phyloP scores from a whole-genome alignment of 352 stramenopile genomes.

The Saprolegnia parasitica region DNA sequence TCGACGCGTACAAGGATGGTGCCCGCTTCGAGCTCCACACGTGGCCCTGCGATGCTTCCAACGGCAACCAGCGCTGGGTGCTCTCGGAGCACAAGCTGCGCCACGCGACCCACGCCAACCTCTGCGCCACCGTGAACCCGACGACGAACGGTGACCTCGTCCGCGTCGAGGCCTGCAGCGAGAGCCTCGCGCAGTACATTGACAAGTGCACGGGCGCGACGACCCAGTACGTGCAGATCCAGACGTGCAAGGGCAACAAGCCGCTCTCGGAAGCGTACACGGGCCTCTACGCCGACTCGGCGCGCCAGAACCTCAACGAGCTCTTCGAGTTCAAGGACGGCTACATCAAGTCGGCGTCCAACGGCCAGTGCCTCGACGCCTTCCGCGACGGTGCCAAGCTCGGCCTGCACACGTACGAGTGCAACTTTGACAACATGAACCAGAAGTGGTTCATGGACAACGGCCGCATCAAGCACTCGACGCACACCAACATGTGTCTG shows the following conservation, averaged over 20 bases:
- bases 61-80: slow-evolving; percentile 62
- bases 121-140: slow-evolving; percentile 52
- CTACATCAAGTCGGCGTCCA: not conserved
- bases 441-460: slow-evolving; percentile 61
- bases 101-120: slow-evolving; percentile 39
- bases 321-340: slow-evolving; percentile 1
- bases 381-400: slow-evolving; percentile 20
- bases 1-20: slow-evolving; percentile 28
- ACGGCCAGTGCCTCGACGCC: slow-evolving; percentile 35
- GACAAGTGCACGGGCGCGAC: not conserved
- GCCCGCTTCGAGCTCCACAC: slow-evolving; percentile 36
- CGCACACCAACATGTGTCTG: slow-evolving; percentile 47
- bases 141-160: not conserved
- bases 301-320: not conserved
- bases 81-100: slow-evolving; percentile 39
- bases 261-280: not conserved
- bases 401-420: slow-evolving; percentile 46
- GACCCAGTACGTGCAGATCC: not conserved
- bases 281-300: not conserved
- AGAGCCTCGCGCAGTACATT: not conserved
- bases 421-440: slow-evolving; percentile 49
- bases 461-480: slow-evolving; percentile 39
- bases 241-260: slow-evolving; percentile 6
- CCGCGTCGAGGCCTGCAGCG: slow-evolving; percentile 1
- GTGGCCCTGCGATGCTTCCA: slow-evolving; percentile 47